Conservation (phyloP, 2,329 filamentous ascomycete species). For the Verticillium klebahnii region DNA sequence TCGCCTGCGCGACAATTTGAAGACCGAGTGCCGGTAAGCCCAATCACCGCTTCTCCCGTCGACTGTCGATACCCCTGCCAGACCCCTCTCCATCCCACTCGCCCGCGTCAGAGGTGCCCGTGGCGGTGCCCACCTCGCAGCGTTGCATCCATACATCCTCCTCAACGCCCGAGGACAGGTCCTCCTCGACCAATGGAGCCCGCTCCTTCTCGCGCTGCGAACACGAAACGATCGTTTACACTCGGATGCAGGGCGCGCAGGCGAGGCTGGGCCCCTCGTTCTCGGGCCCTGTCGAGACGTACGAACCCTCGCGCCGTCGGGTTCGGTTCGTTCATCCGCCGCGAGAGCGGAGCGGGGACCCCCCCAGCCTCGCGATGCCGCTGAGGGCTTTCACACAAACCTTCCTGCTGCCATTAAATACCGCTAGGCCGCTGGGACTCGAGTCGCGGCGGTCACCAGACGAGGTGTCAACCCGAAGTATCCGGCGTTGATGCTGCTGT, state of each 20-base stretch:
- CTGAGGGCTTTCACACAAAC: too few species aligned
- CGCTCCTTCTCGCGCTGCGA: background rate
- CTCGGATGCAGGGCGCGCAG: background rate
- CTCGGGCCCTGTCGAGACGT: background rate
- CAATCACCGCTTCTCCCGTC: background rate
- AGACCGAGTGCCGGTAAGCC: background rate
- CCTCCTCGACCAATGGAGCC: background rate
- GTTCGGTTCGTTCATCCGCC: background rate
- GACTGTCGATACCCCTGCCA: background rate
- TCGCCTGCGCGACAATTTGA: background rate
- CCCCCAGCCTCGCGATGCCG: background rate
- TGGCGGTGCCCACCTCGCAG: background rate
- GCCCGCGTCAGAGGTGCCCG: background rate
- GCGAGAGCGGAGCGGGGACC: background rate
- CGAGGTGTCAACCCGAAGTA: too few species aligned
- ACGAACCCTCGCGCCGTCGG: background rate
- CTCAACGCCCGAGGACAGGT: background rate
- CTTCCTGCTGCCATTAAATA: too few species aligned
- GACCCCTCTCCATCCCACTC: background rate
- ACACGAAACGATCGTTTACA: background rate
- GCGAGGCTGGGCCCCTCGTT: background rate
- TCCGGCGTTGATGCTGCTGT: too few species aligned
- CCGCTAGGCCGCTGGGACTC: too few species aligned
- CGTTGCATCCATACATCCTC: background rate
- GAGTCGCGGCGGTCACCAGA: too few species aligned